Base-by-base conservation (phyloP, 257 asterid genomes). In the Solanum habrochaites region DNA sequence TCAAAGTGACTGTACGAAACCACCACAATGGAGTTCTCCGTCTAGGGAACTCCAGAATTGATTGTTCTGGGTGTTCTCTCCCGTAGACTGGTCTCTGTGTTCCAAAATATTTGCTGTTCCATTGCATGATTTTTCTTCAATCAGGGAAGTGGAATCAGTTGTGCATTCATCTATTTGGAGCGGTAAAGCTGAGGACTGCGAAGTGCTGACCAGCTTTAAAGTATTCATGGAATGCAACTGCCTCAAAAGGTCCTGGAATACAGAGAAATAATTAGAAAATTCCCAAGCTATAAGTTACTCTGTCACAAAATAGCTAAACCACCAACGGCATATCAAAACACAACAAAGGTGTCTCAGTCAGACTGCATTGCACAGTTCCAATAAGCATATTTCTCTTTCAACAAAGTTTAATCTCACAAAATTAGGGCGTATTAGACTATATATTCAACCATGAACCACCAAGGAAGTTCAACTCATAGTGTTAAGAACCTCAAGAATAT, bases 221-320 rank as follows among this genome's bases (percentile, higher is more conserved):
- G 93, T 89, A 87, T 87, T 88, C 92, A 93, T 88, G 9, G 97
- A 94, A 75, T 88, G 89, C 82, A 97, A 89, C 88, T 89, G 94
- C 94, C 99, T 93, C 88, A 97, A 89, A 89, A 95, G 92, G 86
- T 94, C 96, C 99, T 97, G 93, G 71, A 67, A 56, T 72, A 83
- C 16, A 52, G 20, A 80, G 83, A 43, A 78, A 78, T 16, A 49
- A 27, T 25, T 77, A 3, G 18, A 5, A 78, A 27, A 52, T 16
- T 80, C 40, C 85, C 85, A 47, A 49, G 66, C 69, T 2, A 80
- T 29, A 29, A 80, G 85, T 29, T 42, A 18, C 85, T 47, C 29
- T 20, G 40, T 49, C 15, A 47, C 43, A 29, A 80, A 80, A 62
- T 35, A 80, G 29, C 69, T 49, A 80, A 80, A 80, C 42, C 85